Percentiles rank a stretch among this genome's conserved stretches.
These are phyloP conservation scores for Hirschfeldia incana DNA, from an alignment of 345 rosid genomes.

Conservation along the genomic window DNA sequence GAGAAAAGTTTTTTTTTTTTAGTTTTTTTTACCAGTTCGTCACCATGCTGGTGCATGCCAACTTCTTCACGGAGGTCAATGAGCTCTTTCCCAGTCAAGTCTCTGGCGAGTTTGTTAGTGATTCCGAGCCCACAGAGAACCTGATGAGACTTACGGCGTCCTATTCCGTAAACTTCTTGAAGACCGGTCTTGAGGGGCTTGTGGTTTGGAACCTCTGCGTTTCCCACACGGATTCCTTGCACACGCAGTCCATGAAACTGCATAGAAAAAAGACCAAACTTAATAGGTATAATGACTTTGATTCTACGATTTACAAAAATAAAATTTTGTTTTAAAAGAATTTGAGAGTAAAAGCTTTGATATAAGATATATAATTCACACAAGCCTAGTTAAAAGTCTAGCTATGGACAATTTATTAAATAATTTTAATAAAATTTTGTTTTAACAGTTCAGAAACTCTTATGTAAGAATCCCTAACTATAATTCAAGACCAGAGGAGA, in stretches of 20 bases:
- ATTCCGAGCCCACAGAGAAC: slow-evolving; percentile 60
- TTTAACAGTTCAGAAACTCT: too few relatives aligned
- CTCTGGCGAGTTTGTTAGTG: slow-evolving; percentile 68
- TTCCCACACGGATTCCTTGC: slow-evolving; percentile 65
- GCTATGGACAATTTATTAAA: too few relatives aligned
- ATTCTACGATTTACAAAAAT: too few relatives aligned
- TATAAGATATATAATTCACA: not conserved
- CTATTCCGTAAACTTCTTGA: slow-evolving; percentile 72
- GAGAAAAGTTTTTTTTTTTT: not conserved
- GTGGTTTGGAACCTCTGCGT: slow-evolving; percentile 60
- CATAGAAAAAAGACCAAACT: not conserved
- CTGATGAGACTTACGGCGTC: slow-evolving; percentile 62
- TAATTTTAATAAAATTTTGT: too few relatives aligned
- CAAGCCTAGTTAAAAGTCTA: not conserved
- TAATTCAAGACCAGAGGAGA: too few relatives aligned
- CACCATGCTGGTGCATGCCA: slow-evolving; percentile 58
- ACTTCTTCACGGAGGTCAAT: slow-evolving; percentile 69
- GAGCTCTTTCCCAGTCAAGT: slow-evolving; percentile 67
- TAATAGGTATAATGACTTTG: too few relatives aligned
- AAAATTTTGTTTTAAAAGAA: not conserved
- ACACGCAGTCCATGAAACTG: slow-evolving; percentile 53
- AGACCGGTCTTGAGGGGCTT: slow-evolving; percentile 62
- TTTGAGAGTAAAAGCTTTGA: not conserved
- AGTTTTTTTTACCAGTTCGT: slow-evolving; percentile 62
- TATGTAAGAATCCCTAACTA: too few relatives aligned